Evolutionary conservation across 305 asterid species (phyloP).

Genomic region (Ruellia speciosa): DNA sequence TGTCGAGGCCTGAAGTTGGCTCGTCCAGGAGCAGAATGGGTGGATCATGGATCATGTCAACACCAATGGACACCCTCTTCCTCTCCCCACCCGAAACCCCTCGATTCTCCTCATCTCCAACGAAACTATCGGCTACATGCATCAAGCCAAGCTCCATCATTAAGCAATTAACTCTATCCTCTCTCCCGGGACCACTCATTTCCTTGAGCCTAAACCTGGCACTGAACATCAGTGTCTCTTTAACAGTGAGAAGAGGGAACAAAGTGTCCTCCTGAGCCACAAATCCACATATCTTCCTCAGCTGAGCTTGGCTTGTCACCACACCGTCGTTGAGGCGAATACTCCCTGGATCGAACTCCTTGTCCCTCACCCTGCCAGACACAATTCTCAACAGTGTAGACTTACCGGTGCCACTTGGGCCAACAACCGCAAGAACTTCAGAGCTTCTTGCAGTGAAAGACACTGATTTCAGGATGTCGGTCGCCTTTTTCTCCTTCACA

Average conservation of each 20-base stretch:
- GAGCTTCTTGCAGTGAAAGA: constrained; percentile 63
- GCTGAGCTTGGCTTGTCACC: constrained; percentile 37
- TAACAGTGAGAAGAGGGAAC: constrained; percentile 71
- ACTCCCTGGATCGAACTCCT: constrained; percentile 45
- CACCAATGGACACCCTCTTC: constrained; percentile 81
- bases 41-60: constrained; percentile 80
- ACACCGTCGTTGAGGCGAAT: constrained; percentile 39
- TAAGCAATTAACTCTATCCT: constrained; percentile 48
- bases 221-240: constrained; percentile 61
- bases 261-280: constrained; percentile 81
- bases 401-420: constrained; percentile 90
- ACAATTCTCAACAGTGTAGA: constrained; percentile 57
- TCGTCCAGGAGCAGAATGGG: constrained; percentile 68
- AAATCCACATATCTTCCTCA: constrained; percentile 72
- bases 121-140: constrained; percentile 57
- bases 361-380: constrained; percentile 53
- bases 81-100: constrained; percentile 88
- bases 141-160: constrained; percentile 74
- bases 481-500: constrained; percentile 30
- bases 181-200: constrained; percentile 34
- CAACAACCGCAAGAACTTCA: constrained; percentile 63
- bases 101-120: constrained; percentile 76
- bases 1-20: constrained; percentile 88
- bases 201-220: constrained; percentile 61
- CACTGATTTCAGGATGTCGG: constrained; percentile 55